These are phyloP conservation scores for Chloris gayana DNA, from an alignment of 176 grass and related monocot genomes.

Conservation along the genomic window DNA sequence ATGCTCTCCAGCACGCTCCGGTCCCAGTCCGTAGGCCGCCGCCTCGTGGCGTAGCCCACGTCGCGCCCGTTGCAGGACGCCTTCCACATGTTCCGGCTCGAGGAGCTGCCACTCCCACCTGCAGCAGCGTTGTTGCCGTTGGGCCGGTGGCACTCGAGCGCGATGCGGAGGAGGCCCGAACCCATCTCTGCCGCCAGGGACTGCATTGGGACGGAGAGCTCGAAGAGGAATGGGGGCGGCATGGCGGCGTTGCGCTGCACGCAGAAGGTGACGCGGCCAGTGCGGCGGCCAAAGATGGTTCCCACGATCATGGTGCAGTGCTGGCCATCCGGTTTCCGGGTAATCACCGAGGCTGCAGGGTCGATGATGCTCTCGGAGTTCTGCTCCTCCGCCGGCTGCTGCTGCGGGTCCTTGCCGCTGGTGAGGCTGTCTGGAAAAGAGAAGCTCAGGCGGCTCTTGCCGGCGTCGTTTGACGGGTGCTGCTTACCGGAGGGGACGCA, in stretches of 20 bases:
- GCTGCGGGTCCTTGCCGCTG: background rate
- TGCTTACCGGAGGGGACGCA: conserved; percentile 36
- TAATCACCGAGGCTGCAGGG: conserved; percentile 38
- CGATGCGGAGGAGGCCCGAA: conserved; percentile 53
- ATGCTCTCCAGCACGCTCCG: conserved; percentile 50
- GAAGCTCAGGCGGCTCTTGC: conserved; percentile 55
- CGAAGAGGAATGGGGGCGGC: conserved; percentile 61
- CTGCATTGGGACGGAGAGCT: conserved; percentile 56
- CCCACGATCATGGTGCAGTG: conserved; percentile 56
- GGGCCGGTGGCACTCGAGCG: conserved; percentile 58
- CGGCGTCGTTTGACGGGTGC: background rate
- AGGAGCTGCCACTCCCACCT: background rate
- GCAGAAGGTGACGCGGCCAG: conserved; percentile 55
- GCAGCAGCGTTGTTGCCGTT: background rate
- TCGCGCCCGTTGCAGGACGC: conserved; percentile 58
- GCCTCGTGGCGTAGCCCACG: conserved; percentile 40
- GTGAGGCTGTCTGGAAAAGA: conserved; percentile 35
- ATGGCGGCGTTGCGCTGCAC: conserved; percentile 61
- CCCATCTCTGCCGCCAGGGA: conserved; percentile 53
- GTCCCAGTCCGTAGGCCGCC: conserved; percentile 44
- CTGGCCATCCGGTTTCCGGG: conserved; percentile 2
- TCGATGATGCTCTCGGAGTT: conserved; percentile 61
- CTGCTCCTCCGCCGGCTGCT: conserved; percentile 3
- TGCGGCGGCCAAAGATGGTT: conserved; percentile 60
- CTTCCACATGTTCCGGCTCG: conserved; percentile 38